Conservation (phyloP, 345 rosid species). For the Boechera stricta region DNA sequence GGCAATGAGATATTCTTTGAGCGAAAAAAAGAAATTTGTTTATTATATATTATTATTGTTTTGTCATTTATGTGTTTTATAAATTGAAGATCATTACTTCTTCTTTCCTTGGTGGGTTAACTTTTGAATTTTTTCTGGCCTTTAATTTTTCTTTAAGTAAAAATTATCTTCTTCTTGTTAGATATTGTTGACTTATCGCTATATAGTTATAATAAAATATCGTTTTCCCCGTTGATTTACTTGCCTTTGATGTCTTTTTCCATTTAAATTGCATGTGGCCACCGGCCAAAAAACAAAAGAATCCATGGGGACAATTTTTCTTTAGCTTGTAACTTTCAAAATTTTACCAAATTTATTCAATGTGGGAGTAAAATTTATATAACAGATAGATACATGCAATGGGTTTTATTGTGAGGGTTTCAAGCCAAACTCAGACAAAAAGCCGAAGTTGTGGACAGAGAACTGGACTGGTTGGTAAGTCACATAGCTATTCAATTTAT, state of each 20-base stretch:
- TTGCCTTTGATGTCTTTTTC: constrained; percentile 11
- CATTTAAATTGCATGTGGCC: constrained; percentile 23
- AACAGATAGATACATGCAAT: constrained; percentile 78
- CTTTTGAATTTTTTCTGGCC: neutral
- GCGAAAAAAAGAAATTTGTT: neutral
- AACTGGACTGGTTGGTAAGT: constrained; percentile 87
- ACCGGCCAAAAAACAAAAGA: constrained; percentile 20
- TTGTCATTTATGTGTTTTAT: constrained; percentile 1
- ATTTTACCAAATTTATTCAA: neutral
- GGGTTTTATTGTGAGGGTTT: constrained; percentile 81
- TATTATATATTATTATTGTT: neutral
- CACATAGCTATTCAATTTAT: neutral
- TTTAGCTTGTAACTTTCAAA: neutral
- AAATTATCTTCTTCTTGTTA: neutral
- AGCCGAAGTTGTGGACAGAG: constrained; percentile 90
- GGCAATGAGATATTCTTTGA: constrained; percentile 30
- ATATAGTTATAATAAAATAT: neutral
- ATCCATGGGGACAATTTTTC: neutral
- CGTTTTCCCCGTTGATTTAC: neutral
- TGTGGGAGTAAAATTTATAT: neutral
- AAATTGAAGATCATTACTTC: neutral
- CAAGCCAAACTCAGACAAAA: constrained; percentile 59
- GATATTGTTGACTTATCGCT: neutral
- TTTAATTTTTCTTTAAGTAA: neutral
- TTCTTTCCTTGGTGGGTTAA: constrained; percentile 23